Evolutionary conservation across 2,329 filamentous ascomycete species (phyloP).

Genomic region (Pyricularia sp.): DNA sequence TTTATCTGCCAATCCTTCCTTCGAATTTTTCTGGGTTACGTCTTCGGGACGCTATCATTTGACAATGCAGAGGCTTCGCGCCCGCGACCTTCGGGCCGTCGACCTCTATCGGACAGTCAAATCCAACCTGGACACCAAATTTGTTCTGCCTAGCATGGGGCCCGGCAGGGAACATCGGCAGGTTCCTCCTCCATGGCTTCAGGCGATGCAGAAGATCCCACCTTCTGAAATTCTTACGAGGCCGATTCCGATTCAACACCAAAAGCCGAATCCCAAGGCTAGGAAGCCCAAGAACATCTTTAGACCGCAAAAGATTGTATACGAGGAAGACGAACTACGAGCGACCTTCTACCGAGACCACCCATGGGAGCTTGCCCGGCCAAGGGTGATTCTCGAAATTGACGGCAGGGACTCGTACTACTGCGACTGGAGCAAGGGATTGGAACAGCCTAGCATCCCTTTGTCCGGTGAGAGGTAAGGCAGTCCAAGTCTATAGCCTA

Average conservation of each 20-base stretch:
- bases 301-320: constrained; percentile 62
- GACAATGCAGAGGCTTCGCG: constrained; percentile 1
- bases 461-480: constrained; percentile 72
- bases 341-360: constrained; percentile 82
- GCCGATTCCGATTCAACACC: constrained; percentile 35
- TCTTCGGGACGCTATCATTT: not conserved
- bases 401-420: constrained; percentile 68
- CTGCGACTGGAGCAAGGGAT: constrained; percentile 64
- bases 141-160: constrained; percentile 9
- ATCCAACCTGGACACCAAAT: constrained; percentile 19
- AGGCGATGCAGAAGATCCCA: constrained; percentile 37
- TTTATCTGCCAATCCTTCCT: not conserved
- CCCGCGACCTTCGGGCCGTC: constrained; percentile 2
- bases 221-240: constrained; percentile 46
- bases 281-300: constrained; percentile 65
- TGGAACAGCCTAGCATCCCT: constrained; percentile 61
- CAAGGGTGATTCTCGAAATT: constrained; percentile 70
- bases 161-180: not conserved
- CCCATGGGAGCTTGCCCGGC: constrained; percentile 90
- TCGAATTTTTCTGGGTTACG: not conserved
- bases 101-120: not conserved
- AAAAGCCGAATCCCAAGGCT: constrained; percentile 26
- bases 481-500: not conserved
- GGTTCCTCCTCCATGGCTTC: constrained; percentile 33
- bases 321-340: constrained; percentile 74